Base-by-base conservation (phyloP, 495 filamentous ascomycete genomes). In the Alectoria sarmentosa region DNA sequence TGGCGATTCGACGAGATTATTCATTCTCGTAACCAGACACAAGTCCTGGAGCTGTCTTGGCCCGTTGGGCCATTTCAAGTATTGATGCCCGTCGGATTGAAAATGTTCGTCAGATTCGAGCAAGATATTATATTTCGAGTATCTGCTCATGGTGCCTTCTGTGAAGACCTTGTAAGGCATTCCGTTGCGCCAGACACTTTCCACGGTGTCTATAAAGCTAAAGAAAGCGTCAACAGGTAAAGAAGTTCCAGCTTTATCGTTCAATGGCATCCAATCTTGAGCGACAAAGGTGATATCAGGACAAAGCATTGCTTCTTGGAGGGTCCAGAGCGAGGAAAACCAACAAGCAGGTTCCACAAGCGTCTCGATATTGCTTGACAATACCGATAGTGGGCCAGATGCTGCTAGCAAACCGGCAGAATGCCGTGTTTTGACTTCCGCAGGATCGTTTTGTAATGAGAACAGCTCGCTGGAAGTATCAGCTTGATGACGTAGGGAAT, bases 281-380 rank as follows among this genome's bases (percentile, higher is more conserved):
- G 26, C 3, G 23, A 28, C 34, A 62, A 62, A 49, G 19, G 32
- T 44, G 19, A 49, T 46, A 2, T 7, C 11, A 4, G 60, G 36
- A 30, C 60, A 44, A n/a, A 62, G 60, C 21, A 46, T 26, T 62
- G 60, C 36, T 32, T 62, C 60, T 49, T 62, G 60, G 3, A 62
- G 19, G 23, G 60, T 62, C 60, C 60, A 62, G 8, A 62, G 41
- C 30, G 60, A 62, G 23, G 37, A 26, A 30, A 62, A 62, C 60
- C 60, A 62, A 48, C 21, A 4, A 2, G 21, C 41, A 30, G 60
- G 60, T 32, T 44, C 32, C 26, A n/a, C 23, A 44, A 41, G 32
- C 30, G 28, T 60, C 23, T 60, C 58, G 17, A 60, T 9, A 21
- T 46, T 9, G 17, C n/a, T n/a, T 8, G 42, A 46, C 9, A 21